phyloP scores from a whole-genome alignment of 176 grass and related monocot genomes.

The Echinochloa phyllopogon region DNA sequence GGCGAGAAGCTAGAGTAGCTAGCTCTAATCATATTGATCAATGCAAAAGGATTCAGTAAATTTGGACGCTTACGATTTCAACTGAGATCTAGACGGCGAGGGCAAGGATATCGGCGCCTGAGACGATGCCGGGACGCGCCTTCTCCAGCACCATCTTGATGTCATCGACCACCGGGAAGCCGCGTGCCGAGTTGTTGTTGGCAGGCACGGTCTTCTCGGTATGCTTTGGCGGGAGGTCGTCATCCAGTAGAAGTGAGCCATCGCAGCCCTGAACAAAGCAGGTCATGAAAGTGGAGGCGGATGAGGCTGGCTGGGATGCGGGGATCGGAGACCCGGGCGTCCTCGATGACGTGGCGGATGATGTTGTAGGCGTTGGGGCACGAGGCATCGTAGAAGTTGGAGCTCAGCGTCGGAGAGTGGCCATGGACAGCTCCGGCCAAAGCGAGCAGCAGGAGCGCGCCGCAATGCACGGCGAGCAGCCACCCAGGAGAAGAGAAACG shows the following conservation, averaged over 20 bases:
- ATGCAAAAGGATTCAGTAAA: neutral
- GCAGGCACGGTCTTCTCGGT: slow-evolving; percentile 40
- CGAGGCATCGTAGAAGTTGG: slow-evolving; percentile 21
- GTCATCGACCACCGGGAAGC: slow-evolving; percentile 34
- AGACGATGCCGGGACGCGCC: slow-evolving; percentile 9
- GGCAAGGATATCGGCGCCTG: slow-evolving; percentile 34
- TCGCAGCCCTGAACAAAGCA: slow-evolving; percentile 13
- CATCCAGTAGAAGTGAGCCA: slow-evolving; percentile 24
- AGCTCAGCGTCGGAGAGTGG: neutral
- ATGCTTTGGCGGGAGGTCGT: slow-evolving; percentile 4
- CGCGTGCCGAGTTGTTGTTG: slow-evolving; percentile 34
- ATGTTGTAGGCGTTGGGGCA: slow-evolving; percentile 10
- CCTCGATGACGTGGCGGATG: slow-evolving; percentile 37
- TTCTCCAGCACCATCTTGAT: slow-evolving; percentile 33
- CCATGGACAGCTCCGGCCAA: neutral
- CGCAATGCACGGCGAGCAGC: neutral
- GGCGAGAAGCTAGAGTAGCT: neutral
- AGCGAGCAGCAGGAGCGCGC: neutral
- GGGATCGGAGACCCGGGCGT: slow-evolving; percentile 27
- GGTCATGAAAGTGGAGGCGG: too few relatives aligned
- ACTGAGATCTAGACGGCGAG: slow-evolving; percentile 28
- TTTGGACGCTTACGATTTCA: slow-evolving; percentile 7
- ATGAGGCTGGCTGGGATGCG: slow-evolving; percentile 32
- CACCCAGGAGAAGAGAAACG: neutral
- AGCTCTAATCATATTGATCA: neutral